Evolutionary conservation across 2,329 filamentous ascomycete genomes (phyloP).

Genomic region (Aureobasidium uvarum): DNA sequence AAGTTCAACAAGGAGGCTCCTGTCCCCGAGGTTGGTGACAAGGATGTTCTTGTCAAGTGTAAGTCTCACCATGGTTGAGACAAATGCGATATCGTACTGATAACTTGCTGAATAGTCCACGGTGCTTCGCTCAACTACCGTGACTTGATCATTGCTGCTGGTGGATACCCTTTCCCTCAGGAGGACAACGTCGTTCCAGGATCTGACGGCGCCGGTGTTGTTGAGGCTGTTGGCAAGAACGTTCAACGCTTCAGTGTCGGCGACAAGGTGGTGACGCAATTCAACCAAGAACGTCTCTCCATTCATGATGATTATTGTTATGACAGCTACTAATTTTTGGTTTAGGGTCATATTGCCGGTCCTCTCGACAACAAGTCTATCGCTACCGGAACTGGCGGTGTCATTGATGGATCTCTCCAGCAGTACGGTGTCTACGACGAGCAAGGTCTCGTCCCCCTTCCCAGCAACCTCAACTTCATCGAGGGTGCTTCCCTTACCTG

Average conservation of each 20-base stretch:
- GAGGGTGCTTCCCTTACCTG: constrained; percentile 52
- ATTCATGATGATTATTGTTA: no score
- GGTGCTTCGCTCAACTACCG: constrained; percentile 52
- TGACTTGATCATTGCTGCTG: constrained; percentile 50
- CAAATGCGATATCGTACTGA: constrained; percentile 23
- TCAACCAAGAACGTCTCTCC: constrained; percentile 50
- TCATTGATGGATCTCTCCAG: constrained; percentile 65
- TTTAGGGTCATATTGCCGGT: constrained; percentile 49
- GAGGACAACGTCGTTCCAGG: constrained; percentile 45
- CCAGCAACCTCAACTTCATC: constrained; percentile 53
- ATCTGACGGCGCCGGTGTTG: constrained; percentile 55
- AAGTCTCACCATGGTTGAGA: constrained; percentile 23
- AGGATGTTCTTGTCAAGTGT: constrained; percentile 69
- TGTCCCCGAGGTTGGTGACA: constrained; percentile 63
- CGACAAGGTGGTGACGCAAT: constrained; percentile 62
- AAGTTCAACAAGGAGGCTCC: constrained; percentile 53
- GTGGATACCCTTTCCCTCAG: constrained; percentile 47
- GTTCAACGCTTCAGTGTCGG: constrained; percentile 58
- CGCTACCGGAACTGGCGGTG: constrained; percentile 64
- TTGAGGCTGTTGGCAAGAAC: constrained; percentile 54
- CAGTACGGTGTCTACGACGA: constrained; percentile 67
- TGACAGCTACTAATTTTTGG: no score
- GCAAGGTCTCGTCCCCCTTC: constrained; percentile 62
- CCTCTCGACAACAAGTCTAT: constrained; percentile 43
- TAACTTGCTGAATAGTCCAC: constrained; percentile 40